A percentile compares a stretch with the other conserved stretches of the same genome.
Evolutionary conservation across 1,284 basidiomycete genomes (phyloP).

Genomic region (Ustilago trichophora): DNA sequence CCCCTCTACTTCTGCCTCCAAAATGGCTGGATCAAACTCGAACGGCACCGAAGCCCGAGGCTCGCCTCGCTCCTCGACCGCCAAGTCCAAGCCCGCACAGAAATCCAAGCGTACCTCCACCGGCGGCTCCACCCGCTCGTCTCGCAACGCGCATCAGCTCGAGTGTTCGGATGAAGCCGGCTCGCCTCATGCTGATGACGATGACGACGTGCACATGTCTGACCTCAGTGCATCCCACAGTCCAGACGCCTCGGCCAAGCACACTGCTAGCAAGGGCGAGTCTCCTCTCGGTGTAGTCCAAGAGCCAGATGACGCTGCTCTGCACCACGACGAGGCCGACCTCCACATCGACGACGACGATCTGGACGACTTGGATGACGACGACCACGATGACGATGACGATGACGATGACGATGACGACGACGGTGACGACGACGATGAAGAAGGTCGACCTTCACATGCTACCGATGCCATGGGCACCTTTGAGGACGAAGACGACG

Average conservation of each 20-base stretch:
- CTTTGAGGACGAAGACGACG: slow-evolving; percentile 33
- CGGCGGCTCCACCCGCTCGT: slow-evolving; percentile 11
- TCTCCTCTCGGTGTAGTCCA: slow-evolving; percentile 17
- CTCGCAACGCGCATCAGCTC: slow-evolving; percentile 12
- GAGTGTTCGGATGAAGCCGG: slow-evolving; percentile 28
- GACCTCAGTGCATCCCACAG: slow-evolving; percentile 8
- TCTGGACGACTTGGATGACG: slow-evolving; percentile 8
- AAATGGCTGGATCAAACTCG: slow-evolving; percentile 25
- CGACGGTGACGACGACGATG: slow-evolving; percentile 20
- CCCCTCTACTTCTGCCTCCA: slow-evolving; percentile 7
- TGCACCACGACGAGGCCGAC: slow-evolving; percentile 1
- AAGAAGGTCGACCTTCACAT: slow-evolving; percentile 12
- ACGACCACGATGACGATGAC: slow-evolving; percentile 17
- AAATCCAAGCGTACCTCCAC: slow-evolving; percentile 25
- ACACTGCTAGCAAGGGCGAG: neutral
- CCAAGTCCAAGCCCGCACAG: slow-evolving; percentile 14
- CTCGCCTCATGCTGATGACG: slow-evolving; percentile 1
- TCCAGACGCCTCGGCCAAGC: slow-evolving; percentile 1
- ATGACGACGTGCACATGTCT: slow-evolving; percentile 30
- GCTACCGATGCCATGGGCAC: slow-evolving; percentile 20
- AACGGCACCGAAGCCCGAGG: slow-evolving; percentile 11
- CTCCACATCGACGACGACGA: slow-evolving; percentile 16
- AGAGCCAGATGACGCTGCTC: slow-evolving; percentile 2
- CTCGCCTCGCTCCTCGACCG: slow-evolving; percentile 13
- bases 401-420: slow-evolving; percentile 21